A percentile compares a stretch with the other conserved stretches of the same genome.
These are phyloP conservation scores for Alternaria incomplexa DNA, from an alignment of 2,329 filamentous ascomycete genomes.

Conservation along the genomic window DNA sequence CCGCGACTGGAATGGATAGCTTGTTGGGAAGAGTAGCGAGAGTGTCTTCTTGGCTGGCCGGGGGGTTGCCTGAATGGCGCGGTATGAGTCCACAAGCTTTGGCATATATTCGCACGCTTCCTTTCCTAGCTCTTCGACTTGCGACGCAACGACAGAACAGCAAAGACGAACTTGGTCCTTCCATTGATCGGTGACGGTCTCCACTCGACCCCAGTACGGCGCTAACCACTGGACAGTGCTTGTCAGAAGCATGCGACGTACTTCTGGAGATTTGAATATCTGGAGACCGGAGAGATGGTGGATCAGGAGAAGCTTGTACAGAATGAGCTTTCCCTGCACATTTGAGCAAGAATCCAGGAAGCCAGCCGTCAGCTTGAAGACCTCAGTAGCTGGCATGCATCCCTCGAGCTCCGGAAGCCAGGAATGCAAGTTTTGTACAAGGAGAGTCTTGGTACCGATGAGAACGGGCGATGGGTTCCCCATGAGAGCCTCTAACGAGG, in stretches of 20 bases:
- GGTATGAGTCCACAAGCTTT: conserved; percentile 88
- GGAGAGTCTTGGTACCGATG: conserved; percentile 91
- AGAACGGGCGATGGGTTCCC: conserved; percentile 81
- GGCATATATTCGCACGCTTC: conserved; percentile 89
- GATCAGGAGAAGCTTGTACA: conserved; percentile 92
- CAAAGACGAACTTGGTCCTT: conserved; percentile 91
- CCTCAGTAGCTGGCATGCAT: conserved; percentile 80
- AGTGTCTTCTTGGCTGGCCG: conserved; percentile 66
- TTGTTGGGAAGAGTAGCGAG: conserved; percentile 86
- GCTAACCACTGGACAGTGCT: conserved; percentile 91
- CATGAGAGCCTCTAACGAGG: conserved; percentile 88
- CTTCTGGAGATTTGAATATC: conserved; percentile 79
- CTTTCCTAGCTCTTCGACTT: conserved; percentile 77
- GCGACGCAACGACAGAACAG: conserved; percentile 88
- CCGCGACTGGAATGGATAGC: conserved; percentile 86
- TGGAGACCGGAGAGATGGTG: conserved; percentile 86
- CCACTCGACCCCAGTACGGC: conserved; percentile 86
- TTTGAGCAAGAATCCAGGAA: conserved; percentile 89
- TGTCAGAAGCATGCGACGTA: conserved; percentile 73
- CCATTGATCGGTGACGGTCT: conserved; percentile 81
- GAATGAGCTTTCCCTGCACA: conserved; percentile 86
- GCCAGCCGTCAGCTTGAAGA: conserved; percentile 87
- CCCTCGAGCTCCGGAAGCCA: conserved; percentile 92
- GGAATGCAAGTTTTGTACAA: conserved; percentile 94
- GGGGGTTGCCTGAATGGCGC: conserved; percentile 72